Conservation (phyloP, 1,284 basidiomycete species). For the Grifola frondosa region DNA sequence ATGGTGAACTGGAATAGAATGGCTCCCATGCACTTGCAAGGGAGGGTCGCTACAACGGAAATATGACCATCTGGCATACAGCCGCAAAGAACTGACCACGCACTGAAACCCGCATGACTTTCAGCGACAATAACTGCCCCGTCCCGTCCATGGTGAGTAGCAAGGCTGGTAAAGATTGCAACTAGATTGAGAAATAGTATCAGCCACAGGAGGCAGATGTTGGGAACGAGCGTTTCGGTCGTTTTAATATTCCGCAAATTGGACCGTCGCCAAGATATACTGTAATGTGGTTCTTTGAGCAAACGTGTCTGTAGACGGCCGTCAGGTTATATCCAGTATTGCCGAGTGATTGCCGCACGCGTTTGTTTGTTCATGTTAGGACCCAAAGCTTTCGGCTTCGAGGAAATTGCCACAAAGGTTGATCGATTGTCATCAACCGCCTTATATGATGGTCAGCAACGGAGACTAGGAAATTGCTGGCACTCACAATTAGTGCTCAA, state of each 20-base stretch:
- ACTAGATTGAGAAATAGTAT: no score
- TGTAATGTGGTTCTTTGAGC: not conserved
- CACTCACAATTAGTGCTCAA: no score
- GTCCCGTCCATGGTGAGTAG: slow-evolving; percentile 46
- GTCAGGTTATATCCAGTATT: not conserved
- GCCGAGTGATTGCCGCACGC: not conserved
- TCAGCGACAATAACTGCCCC: slow-evolving; percentile 66
- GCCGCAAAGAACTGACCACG: slow-evolving; percentile 33
- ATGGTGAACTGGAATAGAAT: slow-evolving; percentile 79
- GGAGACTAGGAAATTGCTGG: no score
- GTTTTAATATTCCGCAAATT: no score
- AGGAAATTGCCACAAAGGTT: not conserved
- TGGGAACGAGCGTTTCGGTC: no score
- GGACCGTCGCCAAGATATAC: not conserved
- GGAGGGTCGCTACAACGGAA: slow-evolving; percentile 61
- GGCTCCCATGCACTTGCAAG: slow-evolving; percentile 76
- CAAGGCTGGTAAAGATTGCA: not conserved
- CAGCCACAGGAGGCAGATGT: no score
- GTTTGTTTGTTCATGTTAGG: slow-evolving; percentile 28
- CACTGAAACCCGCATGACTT: slow-evolving; percentile 82
- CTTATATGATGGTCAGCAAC: no score
- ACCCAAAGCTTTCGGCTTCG: slow-evolving; percentile 25
- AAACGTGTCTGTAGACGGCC: not conserved
- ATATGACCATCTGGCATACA: slow-evolving; percentile 3
- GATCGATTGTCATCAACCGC: not conserved